These are phyloP conservation scores for Geranomyces michiganensis DNA, from an alignment of 192 early-diverging fungal genomes.

Conservation along the genomic window DNA sequence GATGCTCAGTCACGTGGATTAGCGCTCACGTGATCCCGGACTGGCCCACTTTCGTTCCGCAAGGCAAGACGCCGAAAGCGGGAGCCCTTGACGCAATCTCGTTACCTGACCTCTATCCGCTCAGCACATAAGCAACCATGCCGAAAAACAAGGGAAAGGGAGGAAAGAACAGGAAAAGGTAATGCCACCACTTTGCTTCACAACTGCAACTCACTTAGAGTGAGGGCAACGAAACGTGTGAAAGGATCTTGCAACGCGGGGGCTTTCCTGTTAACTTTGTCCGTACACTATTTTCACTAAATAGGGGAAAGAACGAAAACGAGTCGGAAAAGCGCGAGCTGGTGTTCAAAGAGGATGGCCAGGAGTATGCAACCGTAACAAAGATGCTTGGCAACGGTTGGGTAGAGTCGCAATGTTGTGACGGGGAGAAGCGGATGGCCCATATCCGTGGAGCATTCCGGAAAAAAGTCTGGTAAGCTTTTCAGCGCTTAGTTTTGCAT, in stretches of 20 bases:
- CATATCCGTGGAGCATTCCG: conserved; percentile 98
- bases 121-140: conserved; percentile 35
- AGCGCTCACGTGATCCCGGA: too few species aligned
- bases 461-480: conserved; percentile 80
- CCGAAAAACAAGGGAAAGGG: conserved; percentile 98
- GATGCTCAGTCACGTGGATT: too few species aligned
- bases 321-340: conserved; percentile 95
- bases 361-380: conserved; percentile 93
- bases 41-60: too few species aligned
- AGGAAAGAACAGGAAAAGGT: conserved; percentile 64
- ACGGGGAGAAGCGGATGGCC: conserved; percentile 86
- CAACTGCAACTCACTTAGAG: background rate
- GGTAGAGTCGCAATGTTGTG: conserved; percentile 85
- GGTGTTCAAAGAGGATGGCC: conserved; percentile 95
- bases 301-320: conserved; percentile 95
- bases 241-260: too few species aligned
- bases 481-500: background rate
- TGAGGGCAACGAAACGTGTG: too few species aligned
- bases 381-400: conserved; percentile 98
- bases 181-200: background rate
- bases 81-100: too few species aligned
- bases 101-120: too few species aligned
- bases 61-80: too few species aligned
- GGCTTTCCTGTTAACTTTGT: too few species aligned
- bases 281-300: background rate